These are phyloP conservation scores for Nannochloropsis granulata DNA, from an alignment of 108 stramenopile species.

Conservation along the genomic window DNA sequence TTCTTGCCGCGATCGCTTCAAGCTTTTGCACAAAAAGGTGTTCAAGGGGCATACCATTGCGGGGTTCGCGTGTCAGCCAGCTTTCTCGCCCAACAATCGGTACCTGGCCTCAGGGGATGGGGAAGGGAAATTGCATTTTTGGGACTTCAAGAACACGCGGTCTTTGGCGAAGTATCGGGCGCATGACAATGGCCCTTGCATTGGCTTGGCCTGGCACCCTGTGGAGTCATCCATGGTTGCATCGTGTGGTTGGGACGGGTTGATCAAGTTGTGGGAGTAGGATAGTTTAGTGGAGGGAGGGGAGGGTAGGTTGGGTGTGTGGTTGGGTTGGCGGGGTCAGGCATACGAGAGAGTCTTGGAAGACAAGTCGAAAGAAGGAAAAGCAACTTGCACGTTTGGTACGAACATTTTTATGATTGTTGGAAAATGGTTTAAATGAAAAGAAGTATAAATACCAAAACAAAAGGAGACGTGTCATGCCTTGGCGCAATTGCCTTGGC, in stretches of 20 bases:
- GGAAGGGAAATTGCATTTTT: constrained; percentile 79
- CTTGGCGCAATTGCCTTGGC: too few species aligned
- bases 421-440: too few species aligned
- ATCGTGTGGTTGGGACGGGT: constrained; percentile 96
- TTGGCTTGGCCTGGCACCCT: constrained; percentile 90
- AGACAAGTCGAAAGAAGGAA: too few species aligned
- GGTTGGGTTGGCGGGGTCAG: too few species aligned
- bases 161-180: neutral
- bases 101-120: constrained; percentile 88
- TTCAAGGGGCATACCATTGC: constrained; percentile 87
- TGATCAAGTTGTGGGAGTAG: constrained; percentile 93
- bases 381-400: too few species aligned
- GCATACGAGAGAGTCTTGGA: too few species aligned
- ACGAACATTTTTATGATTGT: too few species aligned
- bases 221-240: constrained; percentile 74
- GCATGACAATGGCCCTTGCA: constrained; percentile 81
- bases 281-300: neutral
- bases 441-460: too few species aligned
- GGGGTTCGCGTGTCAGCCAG: constrained; percentile 79
- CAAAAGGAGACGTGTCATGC: too few species aligned
- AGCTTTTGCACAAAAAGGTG: constrained; percentile 66
- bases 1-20: constrained; percentile 60
- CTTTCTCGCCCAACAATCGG: constrained; percentile 78
- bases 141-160: constrained; percentile 78
- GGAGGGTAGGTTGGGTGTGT: too few species aligned